Percentiles rank a stretch among this genome's conserved stretches.
phyloP scores from a whole-genome alignment of 257 asterid species.

The Sherardia arvensis region DNA sequence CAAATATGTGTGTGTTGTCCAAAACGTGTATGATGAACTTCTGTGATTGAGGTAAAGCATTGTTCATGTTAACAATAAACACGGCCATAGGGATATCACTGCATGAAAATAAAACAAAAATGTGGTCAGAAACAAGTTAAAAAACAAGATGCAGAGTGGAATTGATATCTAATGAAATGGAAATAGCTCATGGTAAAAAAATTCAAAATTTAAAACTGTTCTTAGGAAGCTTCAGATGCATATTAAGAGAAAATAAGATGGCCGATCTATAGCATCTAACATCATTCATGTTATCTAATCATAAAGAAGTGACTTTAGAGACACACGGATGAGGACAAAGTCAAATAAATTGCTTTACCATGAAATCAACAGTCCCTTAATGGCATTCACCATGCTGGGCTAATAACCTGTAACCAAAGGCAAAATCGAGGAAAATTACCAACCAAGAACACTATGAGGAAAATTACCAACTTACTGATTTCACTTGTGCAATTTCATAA shows the following conservation, averaged over 20 bases:
- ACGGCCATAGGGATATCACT: constrained; percentile 93
- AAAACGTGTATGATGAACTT: constrained; percentile 68
- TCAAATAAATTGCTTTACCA: constrained; percentile 36
- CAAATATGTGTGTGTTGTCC: constrained; percentile 74
- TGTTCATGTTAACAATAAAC: constrained; percentile 79
- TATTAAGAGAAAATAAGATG: background rate
- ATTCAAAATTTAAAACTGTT: no score
- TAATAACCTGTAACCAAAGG: constrained; percentile 22
- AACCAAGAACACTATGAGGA: background rate
- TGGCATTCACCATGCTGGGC: constrained; percentile 52
- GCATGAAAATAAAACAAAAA: constrained; percentile 10
- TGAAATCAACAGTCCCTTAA: constrained; percentile 58
- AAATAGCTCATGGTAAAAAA: no score
- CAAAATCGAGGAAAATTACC: background rate
- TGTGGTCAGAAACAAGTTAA: background rate
- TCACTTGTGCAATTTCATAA: background rate
- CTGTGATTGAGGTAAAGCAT: constrained; percentile 59
- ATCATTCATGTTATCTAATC: background rate
- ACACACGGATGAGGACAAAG: background rate
- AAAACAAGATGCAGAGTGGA: background rate
- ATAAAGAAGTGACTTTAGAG: background rate
- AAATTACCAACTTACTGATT: background rate
- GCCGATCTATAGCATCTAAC: background rate
- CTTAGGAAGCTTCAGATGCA: background rate
- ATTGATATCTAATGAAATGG: background rate